Percentiles rank a stretch among this genome's conserved stretches.
phyloP scores from a whole-genome alignment of 1,284 basidiomycete species.

The Cutaneotrichosporon cavernicola region DNA sequence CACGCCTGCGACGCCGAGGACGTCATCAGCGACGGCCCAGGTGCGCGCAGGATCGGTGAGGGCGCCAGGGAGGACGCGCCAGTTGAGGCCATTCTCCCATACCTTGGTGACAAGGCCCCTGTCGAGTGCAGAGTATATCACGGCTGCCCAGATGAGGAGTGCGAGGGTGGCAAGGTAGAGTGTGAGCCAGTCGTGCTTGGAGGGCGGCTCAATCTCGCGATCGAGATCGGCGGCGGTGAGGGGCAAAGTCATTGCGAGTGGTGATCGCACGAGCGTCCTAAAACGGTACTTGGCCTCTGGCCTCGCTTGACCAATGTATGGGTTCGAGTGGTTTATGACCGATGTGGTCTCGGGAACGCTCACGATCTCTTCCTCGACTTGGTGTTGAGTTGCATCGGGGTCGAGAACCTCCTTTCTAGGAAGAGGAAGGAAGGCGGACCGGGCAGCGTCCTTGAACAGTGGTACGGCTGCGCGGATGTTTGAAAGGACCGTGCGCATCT shows the following conservation, averaged over 20 bases:
- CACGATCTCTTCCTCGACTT: neutral
- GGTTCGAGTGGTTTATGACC: neutral
- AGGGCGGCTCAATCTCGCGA: neutral
- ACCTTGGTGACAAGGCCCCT: neutral
- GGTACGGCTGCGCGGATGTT: neutral
- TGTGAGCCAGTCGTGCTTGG: neutral
- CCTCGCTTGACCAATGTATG: neutral
- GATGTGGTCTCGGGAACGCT: neutral
- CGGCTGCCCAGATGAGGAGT: slow-evolving; percentile 2
- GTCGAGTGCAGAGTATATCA: neutral
- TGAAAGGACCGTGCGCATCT: neutral
- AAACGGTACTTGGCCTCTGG: neutral
- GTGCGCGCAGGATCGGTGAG: neutral
- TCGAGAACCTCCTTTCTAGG: neutral
- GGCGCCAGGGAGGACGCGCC: neutral
- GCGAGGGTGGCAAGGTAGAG: neutral
- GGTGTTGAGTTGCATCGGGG: neutral
- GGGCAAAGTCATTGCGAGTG: neutral
- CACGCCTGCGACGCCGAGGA: neutral
- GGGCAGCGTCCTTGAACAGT: neutral
- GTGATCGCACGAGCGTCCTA: neutral
- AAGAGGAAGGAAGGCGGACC: neutral
- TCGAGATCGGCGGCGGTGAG: neutral
- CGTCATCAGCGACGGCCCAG: slow-evolving; percentile 4
- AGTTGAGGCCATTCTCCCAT: neutral